Base-by-base conservation (phyloP, 2,329 filamentous ascomycete genomes). In the Pseudogymnoascus sp. region DNA sequence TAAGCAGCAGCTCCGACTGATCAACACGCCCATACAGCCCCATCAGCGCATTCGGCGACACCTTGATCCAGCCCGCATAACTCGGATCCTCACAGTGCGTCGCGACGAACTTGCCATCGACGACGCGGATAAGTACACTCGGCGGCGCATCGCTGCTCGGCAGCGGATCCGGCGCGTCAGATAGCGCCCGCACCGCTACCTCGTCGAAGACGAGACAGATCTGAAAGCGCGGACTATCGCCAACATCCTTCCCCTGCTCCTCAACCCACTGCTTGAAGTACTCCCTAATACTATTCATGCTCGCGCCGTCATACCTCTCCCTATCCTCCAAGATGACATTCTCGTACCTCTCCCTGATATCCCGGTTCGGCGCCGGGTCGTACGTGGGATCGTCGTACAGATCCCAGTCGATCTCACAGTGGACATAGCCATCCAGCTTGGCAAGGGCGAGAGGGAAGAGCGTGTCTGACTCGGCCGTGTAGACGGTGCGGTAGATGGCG, bases 401-500 rank as follows among this genome's bases (percentile, higher is more conserved):
- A 29, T 58, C 51, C 15, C 39, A 21, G 31, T 15, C 42, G 27
- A 60, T 60, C 12, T 31, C 42, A 39, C 41, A n/a, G 58, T 39
- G n/a, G 13, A 68, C 61, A 29, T 65, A 66, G 7, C 58, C 62
- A 29, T 61, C 51, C 10, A 69, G 38, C 60, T 68, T 67, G 29
- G 62, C 62, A 27, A 68, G 25, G 10, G 60, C 51, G 17, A 51
- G 8, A 21, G 61, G 60, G 66, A 65, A 69, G 12, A 66, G 33
- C 39, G 61, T 15, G 41, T 69, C 65, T 2, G 68, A 67, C 63
- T 69, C 65, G n/a, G 65, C 39, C 7, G 66, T 68, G 41, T 68
- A 68, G 35, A 68, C 64, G 6, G 66, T 68, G 25, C 67, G 63
- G 60, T 67, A 69, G 55, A 69, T 67, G 25, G 67, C 61, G 62